These are phyloP conservation scores for Aspergillus pseudoglaucus DNA, from an alignment of 2,329 filamentous ascomycete genomes.

Conservation along the genomic window DNA sequence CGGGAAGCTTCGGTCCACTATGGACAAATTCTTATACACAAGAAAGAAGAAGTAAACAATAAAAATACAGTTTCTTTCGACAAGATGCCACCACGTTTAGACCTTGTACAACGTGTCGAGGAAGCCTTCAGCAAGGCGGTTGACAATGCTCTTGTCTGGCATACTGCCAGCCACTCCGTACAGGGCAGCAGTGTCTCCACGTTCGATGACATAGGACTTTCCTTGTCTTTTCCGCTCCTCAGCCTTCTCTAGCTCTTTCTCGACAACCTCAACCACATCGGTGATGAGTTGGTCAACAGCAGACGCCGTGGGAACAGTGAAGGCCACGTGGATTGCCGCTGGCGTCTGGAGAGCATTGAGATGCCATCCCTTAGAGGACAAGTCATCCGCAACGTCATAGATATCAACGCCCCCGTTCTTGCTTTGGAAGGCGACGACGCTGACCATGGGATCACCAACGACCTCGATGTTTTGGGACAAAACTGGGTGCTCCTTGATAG, in stretches of 20 bases:
- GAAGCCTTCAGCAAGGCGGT: slow-evolving; percentile 83
- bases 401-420: slow-evolving; percentile 66
- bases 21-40: background rate
- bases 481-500: slow-evolving; percentile 62
- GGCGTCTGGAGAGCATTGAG: slow-evolving; percentile 89
- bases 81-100: slow-evolving; percentile 31
- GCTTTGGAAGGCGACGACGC: slow-evolving; percentile 82
- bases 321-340: slow-evolving; percentile 86
- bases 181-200: slow-evolving; percentile 70
- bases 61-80: slow-evolving; percentile 5
- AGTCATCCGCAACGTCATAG: slow-evolving; percentile 88
- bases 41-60: background rate
- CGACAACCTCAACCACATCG: slow-evolving; percentile 57
- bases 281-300: slow-evolving; percentile 71
- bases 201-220: slow-evolving; percentile 46
- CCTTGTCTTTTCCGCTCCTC: slow-evolving; percentile 59
- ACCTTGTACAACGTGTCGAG: slow-evolving; percentile 89
- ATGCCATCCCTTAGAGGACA: slow-evolving; percentile 84
- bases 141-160: slow-evolving; percentile 92
- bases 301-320: slow-evolving; percentile 77
- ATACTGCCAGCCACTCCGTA: slow-evolving; percentile 94
- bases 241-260: slow-evolving; percentile 72
- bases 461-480: slow-evolving; percentile 69
- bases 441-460: slow-evolving; percentile 78
- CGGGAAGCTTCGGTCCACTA: background rate